phyloP scores from a whole-genome alignment of 805 yeast genomes.

The Metahyphopichia silvanorum region DNA sequence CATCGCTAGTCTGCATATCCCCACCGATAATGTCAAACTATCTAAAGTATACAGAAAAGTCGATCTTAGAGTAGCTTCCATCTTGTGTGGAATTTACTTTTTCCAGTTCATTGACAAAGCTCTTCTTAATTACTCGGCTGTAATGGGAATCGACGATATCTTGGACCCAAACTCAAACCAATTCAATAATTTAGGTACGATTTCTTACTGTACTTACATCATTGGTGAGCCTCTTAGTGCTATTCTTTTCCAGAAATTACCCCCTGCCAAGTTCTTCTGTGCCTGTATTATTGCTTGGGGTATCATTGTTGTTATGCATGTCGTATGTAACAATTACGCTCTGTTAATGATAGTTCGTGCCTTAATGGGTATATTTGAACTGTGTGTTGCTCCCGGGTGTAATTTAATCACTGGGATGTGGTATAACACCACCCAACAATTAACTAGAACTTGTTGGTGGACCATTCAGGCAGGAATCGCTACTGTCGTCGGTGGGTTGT shows the following conservation, averaged over 20 bases:
- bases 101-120: constrained; percentile 59
- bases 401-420: constrained; percentile 61
- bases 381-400: constrained; percentile 55
- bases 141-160: constrained; percentile 57
- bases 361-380: constrained; percentile 52
- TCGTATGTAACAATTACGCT: constrained; percentile 52
- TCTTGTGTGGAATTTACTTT: constrained; percentile 52
- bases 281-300: constrained; percentile 54
- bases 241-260: constrained; percentile 44
- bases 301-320: constrained; percentile 45
- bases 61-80: constrained; percentile 47
- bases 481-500: constrained; percentile 45
- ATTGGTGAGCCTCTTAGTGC: constrained; percentile 50
- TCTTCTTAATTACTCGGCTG: constrained; percentile 59
- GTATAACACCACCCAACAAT: constrained; percentile 52
- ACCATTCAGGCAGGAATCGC: constrained; percentile 58
- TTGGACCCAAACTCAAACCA: constrained; percentile 36
- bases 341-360: constrained; percentile 54
- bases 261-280: constrained; percentile 51
- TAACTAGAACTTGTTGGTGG: constrained; percentile 53
- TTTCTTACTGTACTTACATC: constrained; percentile 52
- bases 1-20: no score
- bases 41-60: constrained; percentile 37
- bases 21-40: no score
- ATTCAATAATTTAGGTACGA: constrained; percentile 51